Percentiles rank a stretch among this genome's conserved stretches.
Evolutionary conservation across 2,329 filamentous ascomycete genomes (phyloP).

Genomic region (Mariannaea elegans): DNA sequence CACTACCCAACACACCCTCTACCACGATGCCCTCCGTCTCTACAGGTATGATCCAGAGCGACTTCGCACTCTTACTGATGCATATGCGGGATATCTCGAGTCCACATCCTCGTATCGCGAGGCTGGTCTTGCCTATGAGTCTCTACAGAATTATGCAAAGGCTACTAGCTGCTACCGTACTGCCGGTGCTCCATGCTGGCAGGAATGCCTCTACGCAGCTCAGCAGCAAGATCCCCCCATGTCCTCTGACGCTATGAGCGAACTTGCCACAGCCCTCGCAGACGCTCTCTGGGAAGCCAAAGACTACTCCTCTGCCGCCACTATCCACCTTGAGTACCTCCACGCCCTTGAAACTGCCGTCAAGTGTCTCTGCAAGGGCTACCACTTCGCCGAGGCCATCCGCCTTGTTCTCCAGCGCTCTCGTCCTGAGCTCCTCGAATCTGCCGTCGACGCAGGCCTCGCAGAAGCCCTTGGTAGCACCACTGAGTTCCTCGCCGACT

Average conservation of each 20-base stretch:
- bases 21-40: slow-evolving; percentile 78
- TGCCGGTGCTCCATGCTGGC: slow-evolving; percentile 82
- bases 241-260: slow-evolving; percentile 65
- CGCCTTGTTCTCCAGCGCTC: slow-evolving; percentile 73
- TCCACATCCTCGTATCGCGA: slow-evolving; percentile 81
- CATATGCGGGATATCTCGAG: slow-evolving; percentile 83
- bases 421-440: slow-evolving; percentile 68
- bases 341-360: slow-evolving; percentile 74
- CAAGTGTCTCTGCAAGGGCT: slow-evolving; percentile 84
- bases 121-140: slow-evolving; percentile 91
- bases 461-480: slow-evolving; percentile 82
- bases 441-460: slow-evolving; percentile 80
- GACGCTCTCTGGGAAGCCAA: slow-evolving; percentile 85
- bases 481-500: slow-evolving; percentile 93
- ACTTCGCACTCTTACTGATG: slow-evolving; percentile 72
- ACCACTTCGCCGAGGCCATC: slow-evolving; percentile 88
- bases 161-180: slow-evolving; percentile 87
- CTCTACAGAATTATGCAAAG: slow-evolving; percentile 74
- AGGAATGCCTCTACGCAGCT: slow-evolving; percentile 85
- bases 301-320: slow-evolving; percentile 82
- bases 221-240: slow-evolving; percentile 71
- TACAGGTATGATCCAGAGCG: slow-evolving; percentile 83
- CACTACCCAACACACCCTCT: slow-evolving; percentile 80
- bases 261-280: slow-evolving; percentile 78
- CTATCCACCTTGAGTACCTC: slow-evolving; percentile 84